Base-by-base conservation (phyloP, 2,329 filamentous ascomycete species). In the Sclerotinia sclerotiorum region DNA sequence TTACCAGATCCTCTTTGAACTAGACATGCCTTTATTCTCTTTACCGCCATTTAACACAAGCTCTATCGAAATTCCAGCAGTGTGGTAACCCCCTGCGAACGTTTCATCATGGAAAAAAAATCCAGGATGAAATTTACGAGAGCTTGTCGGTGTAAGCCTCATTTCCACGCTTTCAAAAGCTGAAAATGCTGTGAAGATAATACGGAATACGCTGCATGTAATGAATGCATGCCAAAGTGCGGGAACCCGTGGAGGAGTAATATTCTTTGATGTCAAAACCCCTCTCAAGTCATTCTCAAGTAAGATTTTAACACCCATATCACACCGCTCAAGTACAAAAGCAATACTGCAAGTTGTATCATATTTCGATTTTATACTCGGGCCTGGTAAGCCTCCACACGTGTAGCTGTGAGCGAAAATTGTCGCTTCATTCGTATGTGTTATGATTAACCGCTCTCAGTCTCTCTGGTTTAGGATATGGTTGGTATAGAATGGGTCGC, bases 91-190 rank as follows among this genome's bases (percentile, higher is more conserved):
- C 58, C 58, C 46, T 62, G 58, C 58, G 7, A 24, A 51, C 58
- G 58, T 62, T 51, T 24, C 58, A 51, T 51, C 27, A 32, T 17
- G 42, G 42, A 15, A n/a, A 15, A 35, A 19, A 35, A 17, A 17
- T 24, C 15, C 55, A 32, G 19, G 11, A 35, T 35, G 27, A 62
- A 17, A 24, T 35, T 62, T 19, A 51, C 46, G 21, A 49, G 29
- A 62, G 58, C 46, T 24, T 27, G 58, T 39, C 44, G 58, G 44
- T 51, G 46, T 62, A 62, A 62, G 58, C 58, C 58, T 62, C 29
- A 51, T 62, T 62, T 51, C 27, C 58, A 61, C 44, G 11, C 27
- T 49, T 35, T 24, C 21, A 29, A 19, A 35, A 61, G 58, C 46
- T 61, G 58, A 62, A 42, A 51, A 51, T 35, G 46, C 32, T 35